phyloP scores from a whole-genome alignment of 1,284 basidiomycete genomes.

The Trametes versicolor region DNA sequence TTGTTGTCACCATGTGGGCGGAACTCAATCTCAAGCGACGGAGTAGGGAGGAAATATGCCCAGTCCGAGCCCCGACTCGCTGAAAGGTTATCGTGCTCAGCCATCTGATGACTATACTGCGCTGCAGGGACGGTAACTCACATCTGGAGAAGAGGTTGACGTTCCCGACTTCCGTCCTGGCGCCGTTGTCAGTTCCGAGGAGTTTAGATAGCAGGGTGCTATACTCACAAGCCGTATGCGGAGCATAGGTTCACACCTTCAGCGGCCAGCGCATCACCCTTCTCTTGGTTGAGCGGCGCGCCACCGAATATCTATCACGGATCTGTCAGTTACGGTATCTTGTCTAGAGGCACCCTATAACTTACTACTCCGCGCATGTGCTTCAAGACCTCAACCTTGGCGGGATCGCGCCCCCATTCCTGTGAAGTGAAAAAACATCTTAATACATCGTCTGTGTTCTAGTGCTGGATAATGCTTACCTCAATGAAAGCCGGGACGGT shows the following conservation, averaged over 20 bases:
- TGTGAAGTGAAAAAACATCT: conserved; percentile 1
- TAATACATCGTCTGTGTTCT: neutral
- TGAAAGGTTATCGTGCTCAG: neutral
- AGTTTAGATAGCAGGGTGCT: neutral
- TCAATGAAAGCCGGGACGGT: conserved; percentile 43
- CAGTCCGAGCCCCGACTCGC: conserved; percentile 35
- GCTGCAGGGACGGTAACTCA: conserved; percentile 6
- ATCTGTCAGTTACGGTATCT: neutral
- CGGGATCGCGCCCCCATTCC: conserved; percentile 35
- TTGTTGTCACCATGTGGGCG: conserved; percentile 32
- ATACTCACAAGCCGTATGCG: conserved; percentile 40
- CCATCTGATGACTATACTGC: no score
- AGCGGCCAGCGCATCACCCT: conserved; percentile 38
- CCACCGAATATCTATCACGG: conserved; percentile 42
- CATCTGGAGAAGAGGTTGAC: conserved; percentile 29
- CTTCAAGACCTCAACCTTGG: conserved; percentile 31
- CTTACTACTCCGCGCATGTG: conserved; percentile 35
- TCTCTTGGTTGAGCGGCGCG: conserved; percentile 40
- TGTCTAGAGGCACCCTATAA: neutral
- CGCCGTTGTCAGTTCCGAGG: neutral
- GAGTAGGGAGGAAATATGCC: conserved; percentile 33
- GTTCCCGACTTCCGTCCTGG: conserved; percentile 37
- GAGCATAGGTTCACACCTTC: conserved; percentile 37
- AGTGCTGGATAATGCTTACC: conserved; percentile 24
- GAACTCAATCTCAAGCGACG: conserved; percentile 15